Evolutionary conservation across 139 green algal species (phyloP).

Genomic region (Dunaliella primolecta): DNA sequence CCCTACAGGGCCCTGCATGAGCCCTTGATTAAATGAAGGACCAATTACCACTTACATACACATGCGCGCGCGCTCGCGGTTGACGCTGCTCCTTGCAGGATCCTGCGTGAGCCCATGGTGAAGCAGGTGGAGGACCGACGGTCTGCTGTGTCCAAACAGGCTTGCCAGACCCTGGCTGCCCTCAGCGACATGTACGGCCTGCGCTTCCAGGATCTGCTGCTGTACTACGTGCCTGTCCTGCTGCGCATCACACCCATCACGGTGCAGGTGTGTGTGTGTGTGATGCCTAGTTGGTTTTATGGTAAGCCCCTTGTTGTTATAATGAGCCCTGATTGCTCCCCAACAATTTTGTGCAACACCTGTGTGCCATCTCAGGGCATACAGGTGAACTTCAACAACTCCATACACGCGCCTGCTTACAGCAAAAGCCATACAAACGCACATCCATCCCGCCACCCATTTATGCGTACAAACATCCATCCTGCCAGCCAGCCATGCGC

Average conservation of each 20-base stretch:
- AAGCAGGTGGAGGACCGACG: slow-evolving; percentile 62
- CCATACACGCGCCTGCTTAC: neutral
- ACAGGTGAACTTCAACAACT: neutral
- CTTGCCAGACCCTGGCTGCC: slow-evolving; percentile 58
- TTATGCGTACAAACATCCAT: too few relatives aligned
- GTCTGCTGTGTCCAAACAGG: slow-evolving; percentile 59
- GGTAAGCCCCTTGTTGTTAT: too few relatives aligned
- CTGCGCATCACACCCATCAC: slow-evolving; percentile 77
- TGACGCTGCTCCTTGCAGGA: too few relatives aligned
- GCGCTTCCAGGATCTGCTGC: slow-evolving; percentile 49
- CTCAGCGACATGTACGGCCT: slow-evolving; percentile 53
- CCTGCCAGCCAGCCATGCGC: neutral
- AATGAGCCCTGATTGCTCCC: too few relatives aligned
- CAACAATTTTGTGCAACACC: too few relatives aligned
- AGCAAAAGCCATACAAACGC: neutral
- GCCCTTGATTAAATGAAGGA: too few relatives aligned
- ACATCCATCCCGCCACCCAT: neutral
- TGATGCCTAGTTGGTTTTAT: too few relatives aligned
- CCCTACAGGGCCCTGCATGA: too few relatives aligned
- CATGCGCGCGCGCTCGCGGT: neutral
- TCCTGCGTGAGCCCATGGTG: neutral
- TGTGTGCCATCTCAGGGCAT: neutral
- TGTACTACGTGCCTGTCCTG: slow-evolving; percentile 55
- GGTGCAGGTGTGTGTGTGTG: slow-evolving; percentile 51
- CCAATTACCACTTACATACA: neutral